These are phyloP conservation scores for Oxytropis ochrocephala DNA, from an alignment of 306 rosid species.

Conservation along the genomic window DNA sequence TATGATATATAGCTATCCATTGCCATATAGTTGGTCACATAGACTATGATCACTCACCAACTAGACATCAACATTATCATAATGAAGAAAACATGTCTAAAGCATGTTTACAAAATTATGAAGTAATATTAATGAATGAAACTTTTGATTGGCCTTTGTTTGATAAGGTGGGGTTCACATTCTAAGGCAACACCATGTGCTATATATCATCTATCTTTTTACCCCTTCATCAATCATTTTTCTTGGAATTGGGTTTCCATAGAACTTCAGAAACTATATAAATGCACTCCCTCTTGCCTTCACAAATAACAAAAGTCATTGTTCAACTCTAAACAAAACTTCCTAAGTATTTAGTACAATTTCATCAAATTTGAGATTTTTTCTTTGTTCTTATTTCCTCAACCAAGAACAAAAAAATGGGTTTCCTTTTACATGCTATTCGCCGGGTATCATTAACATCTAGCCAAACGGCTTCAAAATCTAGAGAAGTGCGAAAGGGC, in stretches of 20 bases:
- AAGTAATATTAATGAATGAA: neutral
- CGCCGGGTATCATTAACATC: too few species aligned
- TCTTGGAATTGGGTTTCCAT: too few species aligned
- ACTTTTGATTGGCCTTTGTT: neutral
- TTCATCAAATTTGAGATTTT: neutral
- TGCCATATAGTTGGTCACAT: neutral
- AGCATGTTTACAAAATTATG: conserved; percentile 8
- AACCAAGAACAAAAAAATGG: too few species aligned
- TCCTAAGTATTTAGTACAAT: neutral
- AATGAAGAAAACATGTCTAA: neutral
- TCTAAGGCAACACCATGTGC: too few species aligned
- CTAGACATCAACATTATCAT: neutral
- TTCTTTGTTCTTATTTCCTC: neutral
- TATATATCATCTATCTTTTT: too few species aligned
- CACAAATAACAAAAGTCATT: neutral
- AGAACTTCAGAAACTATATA: too few species aligned
- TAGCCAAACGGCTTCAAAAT: too few species aligned
- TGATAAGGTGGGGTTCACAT: neutral
- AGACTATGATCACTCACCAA: neutral
- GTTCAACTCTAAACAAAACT: too few species aligned
- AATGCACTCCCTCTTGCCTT: neutral
- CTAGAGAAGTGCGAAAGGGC: too few species aligned
- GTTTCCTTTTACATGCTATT: too few species aligned
- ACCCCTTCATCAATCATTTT: too few species aligned
- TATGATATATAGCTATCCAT: neutral